These are phyloP conservation scores for Ceratocystis diversiconidia DNA, from an alignment of 2,329 filamentous ascomycete species.

Conservation along the genomic window DNA sequence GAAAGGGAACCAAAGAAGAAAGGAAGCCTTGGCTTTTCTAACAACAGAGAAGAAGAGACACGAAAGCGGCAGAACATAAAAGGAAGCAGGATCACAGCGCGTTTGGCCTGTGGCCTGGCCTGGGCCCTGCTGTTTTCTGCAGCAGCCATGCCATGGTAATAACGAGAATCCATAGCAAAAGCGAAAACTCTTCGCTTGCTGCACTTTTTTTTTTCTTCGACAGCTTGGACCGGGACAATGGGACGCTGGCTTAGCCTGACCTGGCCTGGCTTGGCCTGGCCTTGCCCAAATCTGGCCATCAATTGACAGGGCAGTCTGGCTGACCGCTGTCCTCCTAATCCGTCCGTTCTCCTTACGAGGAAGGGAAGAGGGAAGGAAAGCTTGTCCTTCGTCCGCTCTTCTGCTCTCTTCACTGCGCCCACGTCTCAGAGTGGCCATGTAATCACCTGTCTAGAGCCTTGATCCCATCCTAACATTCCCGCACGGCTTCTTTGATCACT, in stretches of 20 bases:
- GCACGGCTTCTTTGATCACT: not conserved
- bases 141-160: not conserved
- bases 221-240: constrained; percentile 3
- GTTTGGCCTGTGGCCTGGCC: not conserved
- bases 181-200: not conserved
- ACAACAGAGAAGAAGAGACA: not conserved
- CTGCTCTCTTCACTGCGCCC: not conserved
- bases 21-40: not conserved
- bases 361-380: too few relatives aligned
- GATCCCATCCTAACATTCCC: not conserved
- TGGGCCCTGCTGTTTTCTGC: not conserved
- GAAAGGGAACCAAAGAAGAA: constrained; percentile 18
- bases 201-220: not conserved
- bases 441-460: not conserved
- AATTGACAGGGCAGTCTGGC: not conserved
- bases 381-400: not conserved
- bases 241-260: not conserved
- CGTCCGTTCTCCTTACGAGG: too few relatives aligned
- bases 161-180: not conserved
- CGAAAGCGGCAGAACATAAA: not conserved
- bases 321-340: not conserved
- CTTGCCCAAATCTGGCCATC: not conserved
- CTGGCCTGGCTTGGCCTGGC: not conserved
- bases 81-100: constrained; percentile 2
- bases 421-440: not conserved